Evolutionary conservation across 345 rosid genomes (phyloP), one percentile per base, ranked within the genome.

Genomic region (Hibiscus mutabilis): DNA sequence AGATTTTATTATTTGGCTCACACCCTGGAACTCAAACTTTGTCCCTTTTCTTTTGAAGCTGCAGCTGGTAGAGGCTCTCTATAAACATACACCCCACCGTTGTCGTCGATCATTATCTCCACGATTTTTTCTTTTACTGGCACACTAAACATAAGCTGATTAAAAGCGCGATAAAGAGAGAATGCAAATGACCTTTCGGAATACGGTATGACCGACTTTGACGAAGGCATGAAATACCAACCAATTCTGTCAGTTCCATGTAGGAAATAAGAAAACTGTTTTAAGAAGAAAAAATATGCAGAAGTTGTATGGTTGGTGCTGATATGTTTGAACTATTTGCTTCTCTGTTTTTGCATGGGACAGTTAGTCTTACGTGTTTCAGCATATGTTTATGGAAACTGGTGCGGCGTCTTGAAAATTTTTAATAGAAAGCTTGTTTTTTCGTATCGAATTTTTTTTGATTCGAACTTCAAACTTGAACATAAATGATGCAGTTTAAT

Each of bases 21-120:
- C 52, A 2, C n/a, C 73, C 4, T 69, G 70, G 73, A 68, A 66
- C 81, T 78, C 70, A 73, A 79, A 79, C 74, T 74, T 56, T 74
- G 56, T 68, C 73, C 71, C 69, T 68, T 55, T 60, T 72, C 69
- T 70, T 76, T 56, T 78, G 78, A 78, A 79, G 80, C 56, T 76
- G 85, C 81, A 74, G 82, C 78, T 27, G 42, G 61, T 71, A 73
- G 77, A 72, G 76, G 82, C 76, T 33, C 19, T 24, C 31, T 72
- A 19, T 67, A 79, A 55, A 73, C 64, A 68, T 31, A 69, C 71
- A 11, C 76, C 68, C 63, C 49, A 47, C 42, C 27, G 70, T 71
- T 22, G 60, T 25, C 6, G 18, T 56, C 14, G 15, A 29, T 72
- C 71, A 55, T 69, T 66, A 47, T 64, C 15, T 15, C 29, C 67